Percentiles rank a stretch among this genome's conserved stretches.
Evolutionary conservation across 257 asterid species (phyloP).

Genomic region (Paraleonurus japonicus): DNA sequence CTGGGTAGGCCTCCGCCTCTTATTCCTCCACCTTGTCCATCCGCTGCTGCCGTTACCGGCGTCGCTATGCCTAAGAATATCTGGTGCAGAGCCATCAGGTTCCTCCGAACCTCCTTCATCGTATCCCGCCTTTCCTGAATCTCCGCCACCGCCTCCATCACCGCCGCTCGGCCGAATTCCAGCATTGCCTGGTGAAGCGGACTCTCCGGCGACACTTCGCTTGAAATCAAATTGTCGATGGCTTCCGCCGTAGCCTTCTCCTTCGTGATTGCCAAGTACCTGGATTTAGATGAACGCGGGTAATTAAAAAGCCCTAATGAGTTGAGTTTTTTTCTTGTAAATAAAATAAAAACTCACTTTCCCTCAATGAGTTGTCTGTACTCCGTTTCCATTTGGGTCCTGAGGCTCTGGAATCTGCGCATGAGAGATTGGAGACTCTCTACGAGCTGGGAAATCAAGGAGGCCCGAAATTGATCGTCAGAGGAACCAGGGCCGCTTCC

Average conservation of each 20-base stretch:
- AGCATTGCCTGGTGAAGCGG: constrained; percentile 42
- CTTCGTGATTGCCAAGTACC: constrained; percentile 36
- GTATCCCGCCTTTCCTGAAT: constrained; percentile 50
- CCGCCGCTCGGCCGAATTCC: constrained; percentile 31
- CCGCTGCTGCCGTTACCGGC: constrained; percentile 27
- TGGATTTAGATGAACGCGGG: neutral
- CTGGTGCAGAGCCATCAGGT: constrained; percentile 44
- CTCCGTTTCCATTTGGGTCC: constrained; percentile 37
- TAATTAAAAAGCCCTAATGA: neutral
- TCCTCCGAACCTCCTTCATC: constrained; percentile 43
- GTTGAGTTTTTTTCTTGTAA: neutral
- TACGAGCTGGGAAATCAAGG: constrained; percentile 35
- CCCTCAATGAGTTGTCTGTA: constrained; percentile 42
- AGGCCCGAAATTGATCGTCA: constrained; percentile 34
- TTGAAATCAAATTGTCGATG: constrained; percentile 39
- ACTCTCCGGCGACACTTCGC: constrained; percentile 29
- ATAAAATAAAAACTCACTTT: constrained; percentile 19
- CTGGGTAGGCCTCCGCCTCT: constrained; percentile 21
- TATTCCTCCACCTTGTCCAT: neutral
- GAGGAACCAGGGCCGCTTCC: constrained; percentile 25
- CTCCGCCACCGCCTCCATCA: constrained; percentile 45
- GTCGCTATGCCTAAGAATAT: constrained; percentile 43
- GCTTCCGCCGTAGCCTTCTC: constrained; percentile 52
- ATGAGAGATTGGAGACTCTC: constrained; percentile 31
- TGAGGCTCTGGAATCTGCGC: constrained; percentile 41